These are phyloP conservation scores for Hydrangea macrophylla DNA, from an alignment of 148 eudicot genomes.

Conservation along the genomic window DNA sequence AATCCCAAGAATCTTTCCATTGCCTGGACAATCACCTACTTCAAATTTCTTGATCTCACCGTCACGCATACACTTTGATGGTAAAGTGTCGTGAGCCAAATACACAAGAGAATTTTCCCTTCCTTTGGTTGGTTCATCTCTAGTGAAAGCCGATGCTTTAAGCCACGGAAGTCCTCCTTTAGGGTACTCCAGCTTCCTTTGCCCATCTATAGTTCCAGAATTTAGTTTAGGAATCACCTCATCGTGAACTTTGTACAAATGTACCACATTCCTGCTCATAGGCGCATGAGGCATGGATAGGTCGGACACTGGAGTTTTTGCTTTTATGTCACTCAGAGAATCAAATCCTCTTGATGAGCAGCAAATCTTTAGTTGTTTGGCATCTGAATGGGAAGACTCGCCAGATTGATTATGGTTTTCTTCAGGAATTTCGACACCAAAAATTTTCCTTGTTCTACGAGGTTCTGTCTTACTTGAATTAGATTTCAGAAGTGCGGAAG, in stretches of 20 bases:
- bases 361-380: conserved; percentile 1
- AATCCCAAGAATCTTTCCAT: conserved; percentile 14
- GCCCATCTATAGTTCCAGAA: conserved; percentile 8
- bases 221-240: conserved; percentile 8
- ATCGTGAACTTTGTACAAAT: neutral
- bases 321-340: neutral
- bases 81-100: neutral
- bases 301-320: neutral
- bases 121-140: conserved; percentile 10
- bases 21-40: neutral
- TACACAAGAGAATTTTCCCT: conserved; percentile 16
- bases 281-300: neutral
- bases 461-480: conserved; percentile 3
- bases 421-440: conserved; percentile 41
- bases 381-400: neutral
- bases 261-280: neutral
- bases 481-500: neutral
- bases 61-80: conserved; percentile 7
- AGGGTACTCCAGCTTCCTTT: conserved; percentile 10
- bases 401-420: conserved; percentile 16
- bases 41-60: neutral
- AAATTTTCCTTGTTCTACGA: conserved; percentile 29
- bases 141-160: conserved; percentile 11
- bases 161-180: conserved; percentile 21
- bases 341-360: conserved; percentile 12